Evolutionary conservation across 1,139 yeast genomes (phyloP).

Genomic region (Blastobotrys petasosporus): DNA sequence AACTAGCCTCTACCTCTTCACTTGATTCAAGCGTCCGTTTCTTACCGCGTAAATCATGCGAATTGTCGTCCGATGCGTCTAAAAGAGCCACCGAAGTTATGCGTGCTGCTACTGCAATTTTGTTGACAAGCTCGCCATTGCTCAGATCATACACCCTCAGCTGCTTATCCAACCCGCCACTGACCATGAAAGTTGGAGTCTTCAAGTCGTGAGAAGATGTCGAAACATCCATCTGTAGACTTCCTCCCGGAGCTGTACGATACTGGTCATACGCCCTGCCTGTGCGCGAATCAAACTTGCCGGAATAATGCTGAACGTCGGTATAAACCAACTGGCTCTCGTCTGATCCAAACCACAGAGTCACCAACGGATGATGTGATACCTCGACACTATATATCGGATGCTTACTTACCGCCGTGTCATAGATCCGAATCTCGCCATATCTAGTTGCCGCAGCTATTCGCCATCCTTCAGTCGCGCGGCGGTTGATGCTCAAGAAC

Average conservation of each 20-base stretch:
- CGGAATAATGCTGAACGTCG: constrained; percentile 27
- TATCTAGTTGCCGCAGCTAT: constrained; percentile 30
- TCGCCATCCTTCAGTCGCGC: constrained; percentile 25
- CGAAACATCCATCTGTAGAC: constrained; percentile 8
- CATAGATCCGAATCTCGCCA: constrained; percentile 33
- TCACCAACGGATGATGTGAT: constrained; percentile 28
- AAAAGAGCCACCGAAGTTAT: constrained; percentile 49
- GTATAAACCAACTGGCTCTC: constrained; percentile 22
- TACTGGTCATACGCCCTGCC: constrained; percentile 20
- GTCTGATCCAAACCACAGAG: constrained; percentile 20
- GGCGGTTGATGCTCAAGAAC: constrained; percentile 28
- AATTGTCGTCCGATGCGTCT: constrained; percentile 12
- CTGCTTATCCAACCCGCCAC: constrained; percentile 78
- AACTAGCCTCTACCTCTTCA: too few species aligned
- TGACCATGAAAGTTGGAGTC: constrained; percentile 30
- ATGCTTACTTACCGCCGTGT: constrained; percentile 26
- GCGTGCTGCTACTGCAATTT: constrained; percentile 63
- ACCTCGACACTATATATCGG: constrained; percentile 29
- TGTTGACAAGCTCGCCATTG: constrained; percentile 51
- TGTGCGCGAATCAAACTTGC: constrained; percentile 19
- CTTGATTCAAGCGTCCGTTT: too few species aligned
- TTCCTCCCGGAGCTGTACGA: constrained; percentile 25
- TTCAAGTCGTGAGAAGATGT: constrained; percentile 7
- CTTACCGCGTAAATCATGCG: too few species aligned
- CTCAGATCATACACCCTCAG: constrained; percentile 62